Conservation (phyloP, 345 rosid genomes). For the Fremontodendron californicum region DNA sequence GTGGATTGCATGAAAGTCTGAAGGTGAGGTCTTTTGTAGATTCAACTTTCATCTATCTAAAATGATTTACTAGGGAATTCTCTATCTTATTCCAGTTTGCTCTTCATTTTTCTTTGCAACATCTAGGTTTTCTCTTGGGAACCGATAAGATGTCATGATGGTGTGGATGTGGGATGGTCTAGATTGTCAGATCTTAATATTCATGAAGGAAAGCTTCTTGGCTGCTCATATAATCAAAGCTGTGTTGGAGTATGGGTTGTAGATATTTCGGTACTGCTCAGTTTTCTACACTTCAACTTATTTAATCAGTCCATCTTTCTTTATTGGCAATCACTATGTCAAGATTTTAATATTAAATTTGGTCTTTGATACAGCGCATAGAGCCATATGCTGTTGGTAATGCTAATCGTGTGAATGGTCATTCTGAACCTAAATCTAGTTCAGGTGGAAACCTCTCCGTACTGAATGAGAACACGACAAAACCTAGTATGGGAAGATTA, state of each 20-base stretch:
- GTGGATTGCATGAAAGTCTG: constrained; percentile 92
- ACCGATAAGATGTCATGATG: constrained; percentile 82
- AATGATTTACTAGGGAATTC: background rate
- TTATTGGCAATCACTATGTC: constrained; percentile 18
- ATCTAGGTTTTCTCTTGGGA: constrained; percentile 94
- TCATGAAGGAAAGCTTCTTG: constrained; percentile 97
- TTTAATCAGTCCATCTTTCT: constrained; percentile 13
- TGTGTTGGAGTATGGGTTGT: constrained; percentile 99
- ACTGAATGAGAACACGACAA: constrained; percentile 54
- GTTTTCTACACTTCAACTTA: constrained; percentile 4
- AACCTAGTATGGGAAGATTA: constrained; percentile 49
- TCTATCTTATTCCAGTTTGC: constrained; percentile 15
- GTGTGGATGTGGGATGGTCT: constrained; percentile 99
- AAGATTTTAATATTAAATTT: constrained; percentile 17
- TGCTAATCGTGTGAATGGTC: constrained; percentile 43
- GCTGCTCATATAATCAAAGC: constrained; percentile 95
- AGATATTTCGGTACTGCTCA: constrained; percentile 73
- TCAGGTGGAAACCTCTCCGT: constrained; percentile 52
- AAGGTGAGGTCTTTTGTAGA: constrained; percentile 45
- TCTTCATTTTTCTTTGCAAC: constrained; percentile 15
- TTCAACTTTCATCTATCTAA: background rate
- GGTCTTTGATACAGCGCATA: constrained; percentile 46
- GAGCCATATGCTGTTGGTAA: constrained; percentile 68
- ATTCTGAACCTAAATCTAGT: constrained; percentile 54
- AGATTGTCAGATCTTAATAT: constrained; percentile 90